Base-by-base conservation (phyloP, 2,329 filamentous ascomycete species). In the Trematosphaeria pertusa region DNA sequence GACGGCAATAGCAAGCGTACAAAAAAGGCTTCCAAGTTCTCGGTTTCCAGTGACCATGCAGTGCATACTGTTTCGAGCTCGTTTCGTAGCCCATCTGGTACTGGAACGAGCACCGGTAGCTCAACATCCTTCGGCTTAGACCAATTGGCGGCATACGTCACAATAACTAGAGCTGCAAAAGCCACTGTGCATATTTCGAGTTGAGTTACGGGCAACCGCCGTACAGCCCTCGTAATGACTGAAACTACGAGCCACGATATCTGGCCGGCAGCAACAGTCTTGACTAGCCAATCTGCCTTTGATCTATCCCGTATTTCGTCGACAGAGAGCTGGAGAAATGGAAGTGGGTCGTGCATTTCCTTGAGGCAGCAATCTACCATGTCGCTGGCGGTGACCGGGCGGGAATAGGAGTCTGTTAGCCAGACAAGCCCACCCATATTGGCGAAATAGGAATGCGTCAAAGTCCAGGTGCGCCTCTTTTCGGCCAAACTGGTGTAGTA, bases 381-480 rank as follows among this genome's bases (percentile, higher is more conserved):
- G 7, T 28, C 24, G 24, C 24, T 7, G 7, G 12, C 24, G 24
- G 24, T 28, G 8, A 28, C 8, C 8, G 12, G 24, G 7, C 12
- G 12, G 12, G 22, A 11, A 19, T 30, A 12, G 7, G 5, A 5
- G 9, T 20, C 24, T 20, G 33, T 14, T 19, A 7, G 5, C 24
- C 26, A 34, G 19, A 32, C 6, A 3, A 43, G 26, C 9, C 40
- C 40, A 12, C 40, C 32, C 42, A 38, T 45, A 11, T 38, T 45
- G 26, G 34, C 32, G 18, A 45, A 31, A 37, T 45, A 45, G 6
- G 33, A 37, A 38, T 45, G 42, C 1, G n/a, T 45, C n/a, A 37
- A 14, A 11, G 42, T 45, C 42, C 32, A 45, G 9, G 14, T n/a
- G n/a, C n/a, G n/a, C n/a, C n/a, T n/a, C n/a, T n/a, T n/a, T n/a